Evolutionary conservation across 2,329 filamentous ascomycete species (phyloP), one percentile per base, ranked within the genome.

Genomic region (Clarireedia hainanense): DNA sequence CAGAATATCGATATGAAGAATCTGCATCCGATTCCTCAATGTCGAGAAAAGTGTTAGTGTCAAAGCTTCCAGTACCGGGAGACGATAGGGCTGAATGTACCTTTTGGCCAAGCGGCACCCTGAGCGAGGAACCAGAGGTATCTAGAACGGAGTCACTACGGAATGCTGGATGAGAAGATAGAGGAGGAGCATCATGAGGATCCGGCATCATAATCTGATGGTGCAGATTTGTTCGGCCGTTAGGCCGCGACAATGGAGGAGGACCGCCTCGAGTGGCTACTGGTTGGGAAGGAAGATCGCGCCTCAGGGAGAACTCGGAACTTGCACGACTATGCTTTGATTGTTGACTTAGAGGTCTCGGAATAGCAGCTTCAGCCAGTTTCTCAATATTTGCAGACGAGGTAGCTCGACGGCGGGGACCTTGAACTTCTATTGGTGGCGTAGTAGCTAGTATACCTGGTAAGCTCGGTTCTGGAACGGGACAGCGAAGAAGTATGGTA

Each of bases 291-390:
- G 75, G 71, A 61, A 78, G 77, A 56, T 77, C 80, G 59, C 78
- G 79, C 56, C 81, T 72, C 47, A 81, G 70, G 50, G 84, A 85
- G 62, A 84, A 78, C 69, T 89, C 86, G 53, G 86, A 89, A 71
- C 84, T 88, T 55, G 85, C 82, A 62, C 85, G 81, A 67, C 80
- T 85, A 70, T 87, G 83, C 66, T 79, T 87, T 72, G 77, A 85
- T 65, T 82, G 77, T 60, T 83, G 76, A 63, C 80, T 83, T 45
- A 80, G 69, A 48, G 83, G 79, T 62, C 81, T 75, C 54, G 75
- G 71, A 54, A 73, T 74, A 54, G 72, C 68, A 55, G 72, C 66
- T 61, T 83, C 79, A 46, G 75, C 67, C 55, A 74, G 77, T 37
- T 77, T 72, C 64, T 86, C 81, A 26, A 85, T 73, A 65, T 84